Percentiles rank a stretch among this genome's conserved stretches.
Conservation (phyloP, 495 filamentous ascomycete species). For the Tetracladium setigerum region DNA sequence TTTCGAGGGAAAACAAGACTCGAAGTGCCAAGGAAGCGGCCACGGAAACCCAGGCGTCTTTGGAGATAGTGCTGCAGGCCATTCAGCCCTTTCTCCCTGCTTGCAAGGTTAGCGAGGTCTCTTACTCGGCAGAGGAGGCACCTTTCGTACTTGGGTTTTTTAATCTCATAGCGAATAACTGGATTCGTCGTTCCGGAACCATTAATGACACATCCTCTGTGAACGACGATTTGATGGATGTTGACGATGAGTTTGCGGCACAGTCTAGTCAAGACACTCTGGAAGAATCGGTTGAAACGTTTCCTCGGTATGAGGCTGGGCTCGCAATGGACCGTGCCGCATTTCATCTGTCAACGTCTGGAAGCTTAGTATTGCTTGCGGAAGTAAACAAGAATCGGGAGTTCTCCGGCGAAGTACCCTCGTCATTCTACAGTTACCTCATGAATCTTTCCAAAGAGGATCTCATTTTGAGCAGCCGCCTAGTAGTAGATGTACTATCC, state of each 20-base stretch:
- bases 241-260: conserved; percentile 60
- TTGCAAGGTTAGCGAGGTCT: conserved; percentile 12
- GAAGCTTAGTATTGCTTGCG: conserved; percentile 33
- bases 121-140: conserved; percentile 18
- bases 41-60: neutral
- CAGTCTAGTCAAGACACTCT: conserved; percentile 39
- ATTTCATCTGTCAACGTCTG: conserved; percentile 36
- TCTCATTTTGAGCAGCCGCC: conserved; percentile 34
- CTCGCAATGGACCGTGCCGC: conserved; percentile 38
- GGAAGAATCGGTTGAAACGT: conserved; percentile 21
- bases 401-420: conserved; percentile 28
- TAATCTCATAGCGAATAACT: conserved; percentile 14
- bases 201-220: neutral
- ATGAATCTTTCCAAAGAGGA: conserved; percentile 49
- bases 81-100: conserved; percentile 16
- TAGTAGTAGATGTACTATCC: conserved; percentile 41
- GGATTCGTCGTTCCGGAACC: conserved; percentile 5
- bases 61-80: conserved; percentile 10
- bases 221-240: conserved; percentile 60
- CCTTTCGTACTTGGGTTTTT: conserved; percentile 23
- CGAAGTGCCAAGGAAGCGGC: conserved; percentile 3
- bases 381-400: conserved; percentile 27
- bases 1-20: conserved; percentile 3
- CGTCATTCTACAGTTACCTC: conserved; percentile 50
- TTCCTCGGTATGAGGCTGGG: conserved; percentile 39